Base-by-base conservation (phyloP, 208 protist species). In the Leishmania martiniquensis region DNA sequence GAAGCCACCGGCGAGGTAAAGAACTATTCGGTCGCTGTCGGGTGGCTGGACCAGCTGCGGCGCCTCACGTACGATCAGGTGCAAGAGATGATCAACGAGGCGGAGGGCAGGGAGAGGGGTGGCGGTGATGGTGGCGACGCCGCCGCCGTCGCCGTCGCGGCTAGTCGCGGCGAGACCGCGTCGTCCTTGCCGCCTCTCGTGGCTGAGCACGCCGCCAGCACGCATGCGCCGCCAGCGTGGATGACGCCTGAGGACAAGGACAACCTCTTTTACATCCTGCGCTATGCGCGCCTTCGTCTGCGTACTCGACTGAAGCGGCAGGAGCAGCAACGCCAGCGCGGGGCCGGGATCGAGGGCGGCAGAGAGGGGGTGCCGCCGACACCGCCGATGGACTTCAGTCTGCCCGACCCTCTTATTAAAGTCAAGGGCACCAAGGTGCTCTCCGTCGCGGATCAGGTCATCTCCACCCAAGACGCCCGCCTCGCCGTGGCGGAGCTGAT, bases 11-110 rank as follows among this genome's bases (percentile, higher is more conserved):
- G 91, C 2, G 91, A 96, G 49, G 69, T 97, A 39, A 89, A 86
- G 65, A 86, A 92, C 80, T 96, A 94, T 77, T 82, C 82, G 42
- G 87, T 97, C 39, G 69, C 83, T 42, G 92, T 97, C 20, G 91
- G 91, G 0, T 95, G 91, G 91, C 78, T 97, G 66, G 29, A 85
- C 17, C 70, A 88, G 83, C 82, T 97, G 37, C 92, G 94, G 22
- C 92, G 94, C 77, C 86, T 97, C 78, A 97, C 94, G 1, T 97
- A 97, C 81, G 92, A 96, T 52, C 89, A 91, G 63, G 84, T 95
- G 25, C 94, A 97, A 74, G 75, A 59, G 42, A 75, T 97, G 25
- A 82, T 95, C 39, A 82, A 91, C 55, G 44, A 62, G 57, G 75
- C 45, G n/a, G 67, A 78, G 49, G 39, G 15, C 32, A 67, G 1